Evolutionary conservation across 768 basidiomycete genomes (phyloP).

Genomic region (Pisolithus sp.): DNA sequence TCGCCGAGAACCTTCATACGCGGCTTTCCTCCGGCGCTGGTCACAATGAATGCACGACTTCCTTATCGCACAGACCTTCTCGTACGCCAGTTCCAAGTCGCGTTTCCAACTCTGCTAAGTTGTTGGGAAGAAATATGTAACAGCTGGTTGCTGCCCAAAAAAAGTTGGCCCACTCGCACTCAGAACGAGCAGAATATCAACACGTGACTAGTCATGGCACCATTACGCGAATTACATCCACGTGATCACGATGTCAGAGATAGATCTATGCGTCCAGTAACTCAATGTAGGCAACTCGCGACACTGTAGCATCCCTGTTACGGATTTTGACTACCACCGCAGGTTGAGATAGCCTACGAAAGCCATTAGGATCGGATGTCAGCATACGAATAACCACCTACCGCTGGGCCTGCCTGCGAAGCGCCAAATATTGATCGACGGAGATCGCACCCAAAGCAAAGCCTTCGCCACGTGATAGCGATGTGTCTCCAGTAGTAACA

Average conservation of each 20-base stretch:
- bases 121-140: no score
- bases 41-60: no score
- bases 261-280: constrained; percentile 22
- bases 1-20: not conserved
- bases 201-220: no score
- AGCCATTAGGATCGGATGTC: not conserved
- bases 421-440: constrained; percentile 42
- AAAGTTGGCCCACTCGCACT: no score
- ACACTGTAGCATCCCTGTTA: constrained; percentile 49
- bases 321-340: constrained; percentile 57
- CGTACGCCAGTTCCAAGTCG: no score
- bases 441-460: constrained; percentile 73
- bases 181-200: no score
- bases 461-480: constrained; percentile 71
- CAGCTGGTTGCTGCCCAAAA: no score
- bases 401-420: constrained; percentile 45
- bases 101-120: no score
- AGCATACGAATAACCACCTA: constrained; percentile 10
- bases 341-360: constrained; percentile 18
- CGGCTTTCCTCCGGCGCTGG: no score
- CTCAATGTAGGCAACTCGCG: constrained; percentile 44
- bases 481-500: constrained; percentile 78
- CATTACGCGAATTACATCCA: no score
- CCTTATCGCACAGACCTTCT: no score
- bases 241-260: not conserved